Percentiles rank a stretch among this genome's conserved stretches.
Evolutionary conservation across 371 early-diverging fungal species (phyloP).

Genomic region (Actinomortierella ambigua): DNA sequence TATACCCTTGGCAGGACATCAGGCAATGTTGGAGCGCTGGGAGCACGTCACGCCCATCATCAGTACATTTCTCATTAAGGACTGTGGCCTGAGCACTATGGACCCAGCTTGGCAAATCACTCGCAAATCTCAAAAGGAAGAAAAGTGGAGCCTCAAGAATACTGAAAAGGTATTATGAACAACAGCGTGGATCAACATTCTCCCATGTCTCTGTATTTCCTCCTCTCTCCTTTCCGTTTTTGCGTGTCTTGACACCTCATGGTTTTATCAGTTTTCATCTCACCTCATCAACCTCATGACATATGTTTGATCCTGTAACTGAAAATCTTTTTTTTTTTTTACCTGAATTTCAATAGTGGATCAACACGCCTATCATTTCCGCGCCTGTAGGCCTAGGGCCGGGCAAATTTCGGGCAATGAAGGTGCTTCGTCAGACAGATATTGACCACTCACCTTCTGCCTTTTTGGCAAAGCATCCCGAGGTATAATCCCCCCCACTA

Average conservation of each 20-base stretch:
- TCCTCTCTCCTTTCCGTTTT: too few relatives aligned
- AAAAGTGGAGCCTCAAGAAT: conserved; percentile 75
- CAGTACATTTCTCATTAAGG: conserved; percentile 67
- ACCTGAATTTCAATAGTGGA: conserved; percentile 51
- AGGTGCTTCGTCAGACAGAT: conserved; percentile 73
- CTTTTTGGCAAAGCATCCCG: conserved; percentile 65
- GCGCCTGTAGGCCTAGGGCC: conserved; percentile 50
- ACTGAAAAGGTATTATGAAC: conserved; percentile 59
- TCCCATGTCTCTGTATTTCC: too few relatives aligned
- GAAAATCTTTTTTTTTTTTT: background rate
- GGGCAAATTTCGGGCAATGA: conserved; percentile 65
- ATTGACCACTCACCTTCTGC: conserved; percentile 64
- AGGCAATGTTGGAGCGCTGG: conserved; percentile 69
- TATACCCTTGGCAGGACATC: conserved; percentile 68
- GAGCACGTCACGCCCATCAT: conserved; percentile 71
- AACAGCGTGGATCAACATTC: too few relatives aligned
- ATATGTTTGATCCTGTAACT: background rate
- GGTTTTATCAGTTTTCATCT: too few relatives aligned
- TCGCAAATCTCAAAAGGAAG: conserved; percentile 59
- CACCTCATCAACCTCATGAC: too few relatives aligned
- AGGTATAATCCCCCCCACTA: conserved; percentile 38
- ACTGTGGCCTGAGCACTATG: conserved; percentile 59
- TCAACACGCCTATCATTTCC: conserved; percentile 59
- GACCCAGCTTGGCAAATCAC: conserved; percentile 68
- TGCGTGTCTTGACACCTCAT: too few relatives aligned